Conservation (phyloP, 1,284 basidiomycete genomes). For the Tranzscheliella williamsii region DNA sequence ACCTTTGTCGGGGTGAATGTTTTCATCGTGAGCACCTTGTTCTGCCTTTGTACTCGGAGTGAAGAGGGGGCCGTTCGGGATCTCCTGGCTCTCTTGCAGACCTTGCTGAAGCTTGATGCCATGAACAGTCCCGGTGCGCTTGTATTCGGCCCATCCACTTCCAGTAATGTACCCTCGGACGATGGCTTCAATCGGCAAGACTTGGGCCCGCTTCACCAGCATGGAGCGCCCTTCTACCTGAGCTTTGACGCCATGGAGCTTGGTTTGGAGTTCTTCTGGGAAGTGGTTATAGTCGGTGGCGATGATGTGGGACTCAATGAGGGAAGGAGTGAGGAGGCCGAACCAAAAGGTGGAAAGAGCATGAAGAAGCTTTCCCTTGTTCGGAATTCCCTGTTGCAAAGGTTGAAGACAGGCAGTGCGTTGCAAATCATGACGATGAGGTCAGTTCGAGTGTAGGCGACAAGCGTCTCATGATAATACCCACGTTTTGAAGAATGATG, state of each 20-base stretch:
- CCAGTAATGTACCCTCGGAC: conserved; percentile 95
- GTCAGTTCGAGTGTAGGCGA: neutral
- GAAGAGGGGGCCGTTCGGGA: conserved; percentile 71
- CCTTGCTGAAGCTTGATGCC: conserved; percentile 77
- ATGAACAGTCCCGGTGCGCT: conserved; percentile 83
- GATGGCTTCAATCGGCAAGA: conserved; percentile 94
- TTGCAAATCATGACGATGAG: neutral
- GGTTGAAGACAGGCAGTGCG: neutral
- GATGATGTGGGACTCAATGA: conserved; percentile 56
- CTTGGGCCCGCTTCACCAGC: conserved; percentile 86
- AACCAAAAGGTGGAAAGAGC: conserved; percentile 95
- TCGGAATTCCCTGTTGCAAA: conserved; percentile 75
- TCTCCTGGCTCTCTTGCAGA: conserved; percentile 78
- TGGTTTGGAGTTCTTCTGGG: conserved; percentile 35
- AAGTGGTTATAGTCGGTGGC: conserved; percentile 46
- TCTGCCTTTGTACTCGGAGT: conserved; percentile 98
- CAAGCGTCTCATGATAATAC: neutral
- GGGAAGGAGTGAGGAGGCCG: conserved; percentile 66
- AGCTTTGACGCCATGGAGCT: conserved; percentile 29
- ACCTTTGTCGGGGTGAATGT: conserved; percentile 91
- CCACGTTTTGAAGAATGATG: conserved; percentile 66
- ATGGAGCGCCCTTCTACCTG: conserved; percentile 83
- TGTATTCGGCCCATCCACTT: conserved; percentile 96
- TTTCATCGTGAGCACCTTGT: conserved; percentile 92
- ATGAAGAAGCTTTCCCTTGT: conserved; percentile 88